phyloP scores from a whole-genome alignment of 140 eudicot genomes.

The Bidens hawaiensis region DNA sequence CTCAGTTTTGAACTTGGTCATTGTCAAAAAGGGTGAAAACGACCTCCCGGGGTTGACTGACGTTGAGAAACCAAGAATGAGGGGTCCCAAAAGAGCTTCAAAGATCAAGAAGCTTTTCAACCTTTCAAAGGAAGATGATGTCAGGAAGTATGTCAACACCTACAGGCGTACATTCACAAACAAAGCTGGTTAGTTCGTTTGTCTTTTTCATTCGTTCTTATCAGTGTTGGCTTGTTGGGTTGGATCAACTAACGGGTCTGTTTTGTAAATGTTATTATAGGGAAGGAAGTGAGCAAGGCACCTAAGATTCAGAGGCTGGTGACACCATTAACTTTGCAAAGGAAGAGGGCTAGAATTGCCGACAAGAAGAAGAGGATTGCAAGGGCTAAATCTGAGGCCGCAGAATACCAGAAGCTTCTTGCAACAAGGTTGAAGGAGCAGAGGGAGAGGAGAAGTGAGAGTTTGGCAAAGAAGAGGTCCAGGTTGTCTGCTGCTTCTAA shows the following conservation, averaged over 20 bases:
- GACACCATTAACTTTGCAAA: slow-evolving; percentile 47
- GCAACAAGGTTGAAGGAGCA: slow-evolving; percentile 51
- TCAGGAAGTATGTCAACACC: slow-evolving; percentile 43
- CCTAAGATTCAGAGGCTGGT: slow-evolving; percentile 54
- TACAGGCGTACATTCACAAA: slow-evolving; percentile 38
- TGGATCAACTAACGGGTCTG: not conserved
- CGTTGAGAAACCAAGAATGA: slow-evolving; percentile 43
- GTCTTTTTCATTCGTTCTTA: not conserved
- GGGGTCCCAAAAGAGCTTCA: no score
- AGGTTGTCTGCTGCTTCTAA: not conserved
- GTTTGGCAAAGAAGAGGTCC: not conserved
- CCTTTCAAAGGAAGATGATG: no score
- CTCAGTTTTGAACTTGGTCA: no score
- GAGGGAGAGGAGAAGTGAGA: slow-evolving; percentile 8
- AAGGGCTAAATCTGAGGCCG: slow-evolving; percentile 48
- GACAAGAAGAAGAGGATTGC: slow-evolving; percentile 54
- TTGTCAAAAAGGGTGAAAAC: slow-evolving; percentile 28
- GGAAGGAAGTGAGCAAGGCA: slow-evolving; percentile 45
- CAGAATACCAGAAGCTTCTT: slow-evolving; percentile 51
- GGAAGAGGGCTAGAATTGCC: slow-evolving; percentile 52
- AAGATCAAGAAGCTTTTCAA: no score
- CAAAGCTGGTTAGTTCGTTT: slow-evolving; percentile 26
- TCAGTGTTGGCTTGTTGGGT: not conserved
- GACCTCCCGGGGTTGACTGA: slow-evolving; percentile 45
- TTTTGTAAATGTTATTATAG: slow-evolving; percentile 4